Conservation (phyloP, 2,329 filamentous ascomycete species). For the Sclerotiophoma versabilis region DNA sequence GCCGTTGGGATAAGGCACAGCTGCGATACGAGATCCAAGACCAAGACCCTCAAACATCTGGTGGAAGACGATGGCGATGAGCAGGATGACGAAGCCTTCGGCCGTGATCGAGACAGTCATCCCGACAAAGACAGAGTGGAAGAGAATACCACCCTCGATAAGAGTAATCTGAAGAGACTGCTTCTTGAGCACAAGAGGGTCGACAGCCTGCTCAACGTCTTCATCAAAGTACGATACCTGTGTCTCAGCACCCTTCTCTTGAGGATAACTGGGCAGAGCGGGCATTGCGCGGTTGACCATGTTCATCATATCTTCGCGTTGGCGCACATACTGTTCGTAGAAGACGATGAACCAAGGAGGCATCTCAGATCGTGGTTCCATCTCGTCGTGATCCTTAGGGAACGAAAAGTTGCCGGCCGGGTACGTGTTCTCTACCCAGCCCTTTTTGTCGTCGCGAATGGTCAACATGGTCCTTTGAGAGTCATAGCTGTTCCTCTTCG, state of each 20-base stretch:
- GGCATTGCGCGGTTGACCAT: conserved; percentile 56
- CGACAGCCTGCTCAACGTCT: conserved; percentile 47
- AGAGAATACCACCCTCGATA: conserved; percentile 68
- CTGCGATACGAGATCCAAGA: conserved; percentile 66
- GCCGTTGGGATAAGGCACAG: conserved; percentile 64
- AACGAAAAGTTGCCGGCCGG: conserved; percentile 40
- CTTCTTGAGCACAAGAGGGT: conserved; percentile 49
- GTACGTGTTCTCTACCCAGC: conserved; percentile 44
- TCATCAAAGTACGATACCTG: conserved; percentile 46
- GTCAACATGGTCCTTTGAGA: conserved; percentile 46
- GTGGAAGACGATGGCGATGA: conserved; percentile 68
- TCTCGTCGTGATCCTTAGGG: conserved; percentile 33
- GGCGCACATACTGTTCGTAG: conserved; percentile 68
- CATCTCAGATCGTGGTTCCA: conserved; percentile 56
- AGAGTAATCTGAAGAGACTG: conserved; percentile 51
- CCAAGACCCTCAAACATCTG: conserved; percentile 70
- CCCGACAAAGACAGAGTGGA: conserved; percentile 70
- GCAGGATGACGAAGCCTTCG: conserved; percentile 64
- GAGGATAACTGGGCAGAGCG: conserved; percentile 40
- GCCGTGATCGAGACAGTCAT: conserved; percentile 67
- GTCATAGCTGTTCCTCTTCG: conserved; percentile 44
- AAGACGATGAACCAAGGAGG: conserved; percentile 69
- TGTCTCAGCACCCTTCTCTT: conserved; percentile 27
- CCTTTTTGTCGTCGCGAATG: conserved; percentile 42
- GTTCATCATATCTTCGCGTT: conserved; percentile 65